Conservation (phyloP, 495 filamentous ascomycete species). For the Annulohypoxylon moriforme region DNA sequence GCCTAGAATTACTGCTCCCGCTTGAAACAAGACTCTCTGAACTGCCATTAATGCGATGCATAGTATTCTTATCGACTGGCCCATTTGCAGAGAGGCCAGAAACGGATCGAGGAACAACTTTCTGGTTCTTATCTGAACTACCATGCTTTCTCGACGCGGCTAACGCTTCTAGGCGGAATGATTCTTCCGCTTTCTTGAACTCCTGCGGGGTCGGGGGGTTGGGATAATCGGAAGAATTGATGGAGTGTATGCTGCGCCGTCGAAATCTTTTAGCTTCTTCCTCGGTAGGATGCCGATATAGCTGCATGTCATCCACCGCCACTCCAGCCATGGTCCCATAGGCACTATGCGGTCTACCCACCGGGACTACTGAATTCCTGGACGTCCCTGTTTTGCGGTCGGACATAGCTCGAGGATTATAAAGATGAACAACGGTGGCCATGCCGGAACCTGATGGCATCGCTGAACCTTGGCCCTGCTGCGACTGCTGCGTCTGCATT, state of each 20-base stretch:
- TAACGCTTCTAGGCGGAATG: slow-evolving; percentile 51
- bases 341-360: slow-evolving; percentile 60
- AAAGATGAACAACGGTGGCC: slow-evolving; percentile 57
- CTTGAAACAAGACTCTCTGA: slow-evolving; percentile 58
- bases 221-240: slow-evolving; percentile 72
- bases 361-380: slow-evolving; percentile 44
- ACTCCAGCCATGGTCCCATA: slow-evolving; percentile 50
- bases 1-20: slow-evolving; percentile 57
- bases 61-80: slow-evolving; percentile 37
- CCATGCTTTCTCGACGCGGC: slow-evolving; percentile 46
- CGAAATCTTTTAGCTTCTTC: slow-evolving; percentile 82
- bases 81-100: slow-evolving; percentile 33
- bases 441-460: slow-evolving; percentile 51
- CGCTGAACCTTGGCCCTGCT: slow-evolving; percentile 42
- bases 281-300: slow-evolving; percentile 57
- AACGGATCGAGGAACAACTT: slow-evolving; percentile 38
- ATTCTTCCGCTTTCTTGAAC: slow-evolving; percentile 54
- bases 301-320: slow-evolving; percentile 65
- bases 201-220: slow-evolving; percentile 54
- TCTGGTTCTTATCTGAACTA: slow-evolving; percentile 52
- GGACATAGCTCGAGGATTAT: slow-evolving; percentile 48
- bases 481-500: slow-evolving; percentile 44
- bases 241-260: slow-evolving; percentile 82
- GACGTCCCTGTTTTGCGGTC: slow-evolving; percentile 48
- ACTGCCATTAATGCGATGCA: slow-evolving; percentile 53